Evolutionary conservation across 2,329 filamentous ascomycete species (phyloP), one percentile per base, ranked within the genome.

Genomic region (Sphaerulina populicola): DNA sequence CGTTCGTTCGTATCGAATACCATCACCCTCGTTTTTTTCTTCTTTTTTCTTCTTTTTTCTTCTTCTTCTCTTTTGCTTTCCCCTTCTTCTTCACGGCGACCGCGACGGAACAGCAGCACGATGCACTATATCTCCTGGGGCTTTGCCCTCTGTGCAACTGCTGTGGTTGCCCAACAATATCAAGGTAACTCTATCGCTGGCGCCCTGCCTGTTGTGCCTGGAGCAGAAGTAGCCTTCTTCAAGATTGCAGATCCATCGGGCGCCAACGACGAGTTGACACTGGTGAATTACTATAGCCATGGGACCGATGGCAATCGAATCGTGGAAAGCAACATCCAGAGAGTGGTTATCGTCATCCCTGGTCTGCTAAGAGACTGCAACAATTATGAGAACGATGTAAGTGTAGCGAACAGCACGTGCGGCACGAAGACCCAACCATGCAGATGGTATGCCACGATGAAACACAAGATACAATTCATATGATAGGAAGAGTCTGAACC

Each of bases 271-370:
- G 58, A 62, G 46, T 48, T 63, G 30, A 66, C 63, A 4, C 47
- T 66, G 35, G 64, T 62, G 57, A 67, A 67, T 53, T 67, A 67
- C 52, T 62, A 61, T 33, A 61, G 59, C 9, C 57, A 55, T 30
- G 57, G 61, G 35, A 55, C 31, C 30, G 49, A 56, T 29, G 57
- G 59, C 10, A 46, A 57, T 14, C 55, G 62, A 7, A 53, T 64
- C 47, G 57, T 53, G 10, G 51, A 58, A 27, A 54, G 42, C 45
- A 60, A 61, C 21, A 52, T 65, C 40, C 54, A 65, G 51, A 56
- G 64, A 37, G 64, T 54, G 12, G 56, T 67, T 12, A 59, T 67
- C 39, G 53, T 64, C 39, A 57, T 66, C 18, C 63, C 66, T 54
- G 64, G 64, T 8, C 47, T 62, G 29, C 40, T 58, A 15, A 54